Conservation (phyloP, 345 rosid genomes). For the Turritis glabra region DNA sequence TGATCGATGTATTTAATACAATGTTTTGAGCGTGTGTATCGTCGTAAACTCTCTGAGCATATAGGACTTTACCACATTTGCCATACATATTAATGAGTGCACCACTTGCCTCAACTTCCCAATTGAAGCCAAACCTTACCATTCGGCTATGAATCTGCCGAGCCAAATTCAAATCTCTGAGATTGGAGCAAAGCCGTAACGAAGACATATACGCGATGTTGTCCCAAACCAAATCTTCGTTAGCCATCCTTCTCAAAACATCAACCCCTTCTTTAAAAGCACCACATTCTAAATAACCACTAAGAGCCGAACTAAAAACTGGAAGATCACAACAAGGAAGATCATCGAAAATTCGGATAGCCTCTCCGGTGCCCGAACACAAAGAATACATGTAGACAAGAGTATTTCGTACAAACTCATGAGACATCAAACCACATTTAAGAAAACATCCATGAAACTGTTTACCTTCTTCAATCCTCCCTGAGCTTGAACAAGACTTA, state of each 20-base stretch:
- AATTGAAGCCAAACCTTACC: conserved; percentile 42
- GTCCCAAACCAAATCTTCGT: conserved; percentile 52
- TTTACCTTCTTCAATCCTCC: conserved; percentile 55
- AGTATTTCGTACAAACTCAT: conserved; percentile 62
- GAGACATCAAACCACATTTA: conserved; percentile 59
- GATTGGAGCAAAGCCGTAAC: conserved; percentile 55
- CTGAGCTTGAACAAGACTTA: conserved; percentile 53
- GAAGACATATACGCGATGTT: conserved; percentile 50
- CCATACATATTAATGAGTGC: conserved; percentile 79
- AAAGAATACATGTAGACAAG: conserved; percentile 60
- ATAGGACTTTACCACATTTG: conserved; percentile 53
- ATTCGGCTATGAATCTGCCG: conserved; percentile 58
- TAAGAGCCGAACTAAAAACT: conserved; percentile 60
- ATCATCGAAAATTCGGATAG: conserved; percentile 43
- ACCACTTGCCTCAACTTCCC: conserved; percentile 46
- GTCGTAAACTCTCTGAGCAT: conserved; percentile 58
- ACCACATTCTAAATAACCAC: conserved; percentile 57
- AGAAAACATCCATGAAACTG: conserved; percentile 69
- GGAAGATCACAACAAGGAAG: conserved; percentile 49
- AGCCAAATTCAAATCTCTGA: conserved; percentile 57
- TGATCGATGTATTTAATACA: conserved; percentile 62
- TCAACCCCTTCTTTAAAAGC: conserved; percentile 50
- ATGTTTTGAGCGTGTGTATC: conserved; percentile 46
- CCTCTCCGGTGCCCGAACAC: conserved; percentile 47
- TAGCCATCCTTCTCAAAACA: conserved; percentile 52